Percentiles rank a stretch among this genome's conserved stretches.
Conservation (phyloP, 495 filamentous ascomycete genomes). For the Tuber magnatum region DNA sequence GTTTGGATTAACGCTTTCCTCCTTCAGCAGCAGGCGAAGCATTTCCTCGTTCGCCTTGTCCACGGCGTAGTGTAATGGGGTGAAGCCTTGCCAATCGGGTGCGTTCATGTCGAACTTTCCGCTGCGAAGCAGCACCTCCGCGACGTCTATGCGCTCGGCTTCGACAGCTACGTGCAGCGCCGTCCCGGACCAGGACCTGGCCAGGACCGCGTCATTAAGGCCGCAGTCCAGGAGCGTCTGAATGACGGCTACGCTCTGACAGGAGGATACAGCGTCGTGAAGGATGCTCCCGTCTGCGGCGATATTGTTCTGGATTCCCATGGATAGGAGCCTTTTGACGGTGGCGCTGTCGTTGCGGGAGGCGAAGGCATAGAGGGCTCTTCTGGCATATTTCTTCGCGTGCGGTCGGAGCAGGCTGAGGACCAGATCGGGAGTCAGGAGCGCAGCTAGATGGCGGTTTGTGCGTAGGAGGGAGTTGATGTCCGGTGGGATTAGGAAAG, state of each 20-base stretch:
- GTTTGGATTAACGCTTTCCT: neutral
- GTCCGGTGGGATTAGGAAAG: neutral
- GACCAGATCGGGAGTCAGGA: neutral
- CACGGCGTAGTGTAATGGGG: neutral
- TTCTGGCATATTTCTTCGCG: neutral
- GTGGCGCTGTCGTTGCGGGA: neutral
- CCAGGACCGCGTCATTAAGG: neutral
- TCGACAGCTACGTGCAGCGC: neutral
- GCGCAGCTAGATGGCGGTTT: neutral
- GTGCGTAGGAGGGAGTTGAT: neutral
- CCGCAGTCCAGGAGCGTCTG: neutral
- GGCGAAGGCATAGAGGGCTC: neutral
- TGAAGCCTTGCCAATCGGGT: neutral
- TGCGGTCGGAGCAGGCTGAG: neutral
- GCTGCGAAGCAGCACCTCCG: neutral
- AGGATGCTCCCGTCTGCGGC: neutral
- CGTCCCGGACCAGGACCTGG: neutral
- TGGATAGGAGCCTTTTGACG: slow-evolving; percentile 1
- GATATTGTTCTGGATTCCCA: neutral
- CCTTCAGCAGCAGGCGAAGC: neutral
- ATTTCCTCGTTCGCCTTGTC: neutral
- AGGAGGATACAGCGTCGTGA: neutral
- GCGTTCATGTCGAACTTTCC: neutral
- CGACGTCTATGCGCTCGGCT: neutral
- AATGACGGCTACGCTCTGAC: neutral